Base-by-base conservation (phyloP, 352 stramenopile genomes). In the Pythium oligandrum region DNA sequence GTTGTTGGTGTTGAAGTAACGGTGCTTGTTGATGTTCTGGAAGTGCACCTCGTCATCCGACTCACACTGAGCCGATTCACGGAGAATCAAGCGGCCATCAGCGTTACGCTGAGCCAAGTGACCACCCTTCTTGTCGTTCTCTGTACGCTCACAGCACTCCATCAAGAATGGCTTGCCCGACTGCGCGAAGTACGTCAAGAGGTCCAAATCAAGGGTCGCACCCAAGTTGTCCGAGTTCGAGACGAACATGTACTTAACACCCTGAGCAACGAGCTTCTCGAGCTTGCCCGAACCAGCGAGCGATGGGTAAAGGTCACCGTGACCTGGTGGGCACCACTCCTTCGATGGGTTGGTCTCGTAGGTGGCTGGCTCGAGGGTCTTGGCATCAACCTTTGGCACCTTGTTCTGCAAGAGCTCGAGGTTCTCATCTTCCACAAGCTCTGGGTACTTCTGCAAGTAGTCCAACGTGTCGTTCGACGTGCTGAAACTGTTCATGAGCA, bases 51-150 rank as follows among this genome's bases (percentile, higher is more conserved):
- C 83, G 61, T 94, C 83, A 31, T 70, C 57, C 7, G 75, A 61
- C 73, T 96, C 82, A 87, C 93, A 83, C 90, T 94, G 78, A 73
- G 93, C 77, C 68, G 68, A 92, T 60, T 93, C 64, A 91, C 96
- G 88, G 48, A 98, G 90, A 53, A 99, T 98, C 51, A 98, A 94
- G 36, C 95, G 96, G 57, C 63, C 58, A 63, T 99, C 96, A 56
- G 96, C 79, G 66, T 73, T 98, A 51, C 83, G 81, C 57, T 86
- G 66, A 5, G 81, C 96, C 42, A 99, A 79, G 75, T 99, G 97
- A 26, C 97, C 97, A 45, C 97, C 97, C 85, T 99, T 99, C 86
- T 99, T 99, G 81, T 99, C 97, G 66, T 98, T 98, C 68, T 98
- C 95, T 35, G 97, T 99, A 61, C 97, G 90, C 66, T 98, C 90